phyloP scores from a whole-genome alignment of 2,329 filamentous ascomycete genomes.

The Monosporascus sp. region DNA sequence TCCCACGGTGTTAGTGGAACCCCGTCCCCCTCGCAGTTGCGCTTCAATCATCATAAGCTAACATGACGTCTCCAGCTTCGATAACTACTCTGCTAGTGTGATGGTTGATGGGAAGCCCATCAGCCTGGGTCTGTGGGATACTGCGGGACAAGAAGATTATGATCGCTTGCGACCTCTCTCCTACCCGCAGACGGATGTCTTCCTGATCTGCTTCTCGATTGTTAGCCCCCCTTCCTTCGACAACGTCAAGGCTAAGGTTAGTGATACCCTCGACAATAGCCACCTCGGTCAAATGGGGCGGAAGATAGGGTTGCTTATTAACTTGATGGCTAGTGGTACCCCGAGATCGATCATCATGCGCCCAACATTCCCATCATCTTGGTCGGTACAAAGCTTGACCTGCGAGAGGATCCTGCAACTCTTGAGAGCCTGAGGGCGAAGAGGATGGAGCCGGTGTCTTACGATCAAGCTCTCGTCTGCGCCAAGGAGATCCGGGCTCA shows the following conservation, averaged over 20 bases:
- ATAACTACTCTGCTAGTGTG: slow-evolving; percentile 98
- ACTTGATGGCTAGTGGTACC: slow-evolving; percentile 67
- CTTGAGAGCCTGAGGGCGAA: slow-evolving; percentile 78
- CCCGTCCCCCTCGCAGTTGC: slow-evolving; percentile 2
- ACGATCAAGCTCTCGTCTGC: slow-evolving; percentile 82
- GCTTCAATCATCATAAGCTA: slow-evolving; percentile 5
- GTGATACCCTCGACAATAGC: slow-evolving; percentile 16
- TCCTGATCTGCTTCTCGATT: slow-evolving; percentile 97
- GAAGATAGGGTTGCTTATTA: slow-evolving; percentile 1
- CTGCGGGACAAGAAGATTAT: slow-evolving; percentile 97
- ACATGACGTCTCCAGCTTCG: slow-evolving; percentile 58
- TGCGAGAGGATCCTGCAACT: slow-evolving; percentile 82
- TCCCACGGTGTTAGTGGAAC: slow-evolving; percentile 75
- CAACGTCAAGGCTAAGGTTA: slow-evolving; percentile 97
- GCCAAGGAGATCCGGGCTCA: slow-evolving; percentile 93
- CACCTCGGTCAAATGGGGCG: not conserved
- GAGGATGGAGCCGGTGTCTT: slow-evolving; percentile 95
- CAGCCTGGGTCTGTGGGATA: slow-evolving; percentile 96
- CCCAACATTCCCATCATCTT: slow-evolving; percentile 94
- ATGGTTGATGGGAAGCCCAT: slow-evolving; percentile 99
- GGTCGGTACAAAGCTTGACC: slow-evolving; percentile 93
- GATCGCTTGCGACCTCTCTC: slow-evolving; percentile 90
- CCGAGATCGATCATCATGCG: slow-evolving; percentile 95
- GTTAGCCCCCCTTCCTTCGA: slow-evolving; percentile 97
- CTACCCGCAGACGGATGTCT: slow-evolving; percentile 97